A percentile compares a stretch with the other conserved stretches of the same genome.
These are phyloP conservation scores for Botrytis aclada DNA, from an alignment of 2,329 filamentous ascomycete genomes.

Conservation along the genomic window DNA sequence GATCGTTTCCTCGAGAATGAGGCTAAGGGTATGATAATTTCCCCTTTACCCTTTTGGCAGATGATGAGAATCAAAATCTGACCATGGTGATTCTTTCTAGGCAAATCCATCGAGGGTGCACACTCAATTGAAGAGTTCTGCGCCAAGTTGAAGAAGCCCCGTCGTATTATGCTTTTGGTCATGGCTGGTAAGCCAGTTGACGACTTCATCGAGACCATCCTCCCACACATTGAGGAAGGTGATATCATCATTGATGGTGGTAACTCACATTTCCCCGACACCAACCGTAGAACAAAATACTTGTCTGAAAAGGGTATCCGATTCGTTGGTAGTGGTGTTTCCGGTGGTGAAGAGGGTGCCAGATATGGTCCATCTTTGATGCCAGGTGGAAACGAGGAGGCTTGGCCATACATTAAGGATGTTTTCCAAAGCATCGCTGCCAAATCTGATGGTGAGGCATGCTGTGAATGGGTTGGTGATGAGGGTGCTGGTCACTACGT, in stretches of 20 bases:
- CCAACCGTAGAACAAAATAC: constrained; percentile 94
- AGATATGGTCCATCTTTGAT: constrained; percentile 96
- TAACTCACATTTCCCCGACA: constrained; percentile 99
- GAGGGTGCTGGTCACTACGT: constrained; percentile 99
- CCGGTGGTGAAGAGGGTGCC: constrained; percentile 98
- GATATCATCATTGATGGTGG: constrained; percentile 99
- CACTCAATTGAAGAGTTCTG: constrained; percentile 93
- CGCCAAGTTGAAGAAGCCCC: constrained; percentile 93
- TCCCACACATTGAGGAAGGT: constrained; percentile 76
- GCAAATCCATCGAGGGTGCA: constrained; percentile 93
- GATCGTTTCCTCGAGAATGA: constrained; percentile 89
- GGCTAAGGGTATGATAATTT: constrained; percentile 63
- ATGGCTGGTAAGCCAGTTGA: constrained; percentile 98
- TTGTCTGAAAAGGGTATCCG: constrained; percentile 81
- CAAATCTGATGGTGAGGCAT: constrained; percentile 95
- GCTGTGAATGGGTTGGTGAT: constrained; percentile 99
- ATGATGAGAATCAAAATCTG: constrained; percentile 16
- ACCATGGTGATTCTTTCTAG: constrained; percentile 39
- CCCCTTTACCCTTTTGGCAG: not conserved
- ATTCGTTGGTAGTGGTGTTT: constrained; percentile 96
- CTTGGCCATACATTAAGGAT: constrained; percentile 98
- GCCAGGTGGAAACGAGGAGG: constrained; percentile 97
- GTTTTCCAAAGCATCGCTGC: constrained; percentile 97
- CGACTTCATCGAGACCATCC: constrained; percentile 95
- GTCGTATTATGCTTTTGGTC: constrained; percentile 97